A percentile compares a stretch with the other conserved stretches of the same genome.
These are phyloP conservation scores for Microsporum audouinii DNA, from an alignment of 2,329 filamentous ascomycete genomes.

Conservation along the genomic window DNA sequence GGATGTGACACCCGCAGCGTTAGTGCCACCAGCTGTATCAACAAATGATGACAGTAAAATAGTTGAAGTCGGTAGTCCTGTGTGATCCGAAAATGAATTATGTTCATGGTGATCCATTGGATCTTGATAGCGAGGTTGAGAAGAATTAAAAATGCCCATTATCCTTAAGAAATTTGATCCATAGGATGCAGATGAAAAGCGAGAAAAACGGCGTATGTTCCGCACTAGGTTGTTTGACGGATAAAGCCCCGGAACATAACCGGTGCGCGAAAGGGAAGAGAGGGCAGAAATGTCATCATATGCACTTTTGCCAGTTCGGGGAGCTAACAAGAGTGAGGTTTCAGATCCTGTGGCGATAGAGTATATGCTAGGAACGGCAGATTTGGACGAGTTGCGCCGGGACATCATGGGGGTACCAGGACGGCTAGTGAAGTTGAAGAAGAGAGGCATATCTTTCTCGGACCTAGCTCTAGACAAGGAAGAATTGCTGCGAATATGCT, in stretches of 20 bases:
- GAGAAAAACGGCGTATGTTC: conserved; percentile 36
- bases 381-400: conserved; percentile 24
- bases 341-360: conserved; percentile 36
- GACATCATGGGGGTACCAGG: conserved; percentile 15
- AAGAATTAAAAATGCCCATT: conserved; percentile 33
- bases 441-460: conserved; percentile 29
- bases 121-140: conserved; percentile 22
- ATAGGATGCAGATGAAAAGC: conserved; percentile 39
- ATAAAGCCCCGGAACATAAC: conserved; percentile 36
- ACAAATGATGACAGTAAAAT: conserved; percentile 58
- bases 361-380: conserved; percentile 36
- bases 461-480: conserved; percentile 33
- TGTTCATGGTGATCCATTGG: conserved; percentile 33
- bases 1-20: conserved; percentile 52
- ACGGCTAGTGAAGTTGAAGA: conserved; percentile 22
- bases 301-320: conserved; percentile 32
- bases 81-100: conserved; percentile 35
- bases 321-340: conserved; percentile 35
- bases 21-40: conserved; percentile 56
- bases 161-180: conserved; percentile 36
- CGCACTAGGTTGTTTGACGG: conserved; percentile 36
- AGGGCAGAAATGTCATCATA: conserved; percentile 37
- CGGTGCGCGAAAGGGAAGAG: conserved; percentile 33
- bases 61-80: conserved; percentile 35
- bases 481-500: conserved; percentile 34